A percentile compares a stretch with the other conserved stretches of the same genome.
These are phyloP conservation scores for Breviolum minutum DNA, from an alignment of 73 alveolate species.

Conservation along the genomic window DNA sequence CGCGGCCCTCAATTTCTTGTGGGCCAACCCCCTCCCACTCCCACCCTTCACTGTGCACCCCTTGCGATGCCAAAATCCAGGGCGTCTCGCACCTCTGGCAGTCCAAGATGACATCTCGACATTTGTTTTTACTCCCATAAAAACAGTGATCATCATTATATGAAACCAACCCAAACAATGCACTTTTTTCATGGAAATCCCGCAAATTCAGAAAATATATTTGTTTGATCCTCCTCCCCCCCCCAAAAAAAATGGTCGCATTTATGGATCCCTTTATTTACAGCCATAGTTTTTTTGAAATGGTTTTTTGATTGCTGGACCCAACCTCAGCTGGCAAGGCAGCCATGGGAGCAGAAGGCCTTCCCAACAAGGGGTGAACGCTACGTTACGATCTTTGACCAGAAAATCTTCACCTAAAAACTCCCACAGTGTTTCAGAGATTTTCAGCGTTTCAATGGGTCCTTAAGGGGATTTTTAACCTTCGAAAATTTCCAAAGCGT, in stretches of 20 bases:
- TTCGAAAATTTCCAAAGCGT: too few species aligned
- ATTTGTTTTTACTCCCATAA: neutral
- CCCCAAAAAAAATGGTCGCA: neutral
- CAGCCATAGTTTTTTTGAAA: neutral
- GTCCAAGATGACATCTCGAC: neutral
- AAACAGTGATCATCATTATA: neutral
- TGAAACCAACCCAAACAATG: too few species aligned
- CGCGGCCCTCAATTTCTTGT: too few species aligned
- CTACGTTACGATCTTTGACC: too few species aligned
- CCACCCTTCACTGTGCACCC: too few species aligned
- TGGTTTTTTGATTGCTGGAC: too few species aligned
- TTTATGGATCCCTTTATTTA: neutral
- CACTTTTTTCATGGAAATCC: neutral
- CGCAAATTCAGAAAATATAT: neutral
- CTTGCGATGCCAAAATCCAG: constrained; percentile 61
- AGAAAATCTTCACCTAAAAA: too few species aligned
- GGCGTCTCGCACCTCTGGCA: constrained; percentile 45
- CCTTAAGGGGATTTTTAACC: too few species aligned
- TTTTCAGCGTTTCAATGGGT: too few species aligned
- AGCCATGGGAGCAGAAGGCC: constrained; percentile 54
- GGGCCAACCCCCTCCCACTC: too few species aligned
- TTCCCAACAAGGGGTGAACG: neutral
- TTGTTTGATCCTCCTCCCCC: neutral
- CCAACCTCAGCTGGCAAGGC: constrained; percentile 7
- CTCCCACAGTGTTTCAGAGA: neutral